phyloP scores from a whole-genome alignment of 2,329 filamentous ascomycete genomes.

The Nothophoma quercina region DNA sequence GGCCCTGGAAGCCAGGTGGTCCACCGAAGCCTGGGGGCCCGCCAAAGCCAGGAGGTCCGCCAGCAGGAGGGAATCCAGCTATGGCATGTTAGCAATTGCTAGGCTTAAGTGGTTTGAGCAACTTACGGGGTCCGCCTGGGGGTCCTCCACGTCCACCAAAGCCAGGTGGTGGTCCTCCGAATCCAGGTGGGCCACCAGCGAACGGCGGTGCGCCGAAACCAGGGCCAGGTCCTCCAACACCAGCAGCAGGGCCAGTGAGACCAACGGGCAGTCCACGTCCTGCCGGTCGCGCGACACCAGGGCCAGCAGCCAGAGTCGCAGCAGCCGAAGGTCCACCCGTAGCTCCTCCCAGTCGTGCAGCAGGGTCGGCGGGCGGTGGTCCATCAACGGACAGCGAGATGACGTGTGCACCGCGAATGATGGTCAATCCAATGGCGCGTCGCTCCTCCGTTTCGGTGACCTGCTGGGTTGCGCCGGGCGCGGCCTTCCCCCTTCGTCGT shows the following conservation, averaged over 20 bases:
- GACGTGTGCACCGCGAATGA: conserved; percentile 92
- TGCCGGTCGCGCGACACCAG: conserved; percentile 89
- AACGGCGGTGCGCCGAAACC: conserved; percentile 57
- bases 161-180: conserved; percentile 47
- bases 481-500: conserved; percentile 66
- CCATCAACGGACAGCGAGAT: conserved; percentile 95
- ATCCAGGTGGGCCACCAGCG: conserved; percentile 47
- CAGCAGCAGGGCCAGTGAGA: conserved; percentile 86
- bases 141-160: conserved; percentile 52
- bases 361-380: conserved; percentile 91
- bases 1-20: conserved; percentile 30
- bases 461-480: conserved; percentile 67
- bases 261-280: conserved; percentile 85
- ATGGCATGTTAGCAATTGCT: conserved; percentile 30
- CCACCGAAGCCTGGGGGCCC: conserved; percentile 57
- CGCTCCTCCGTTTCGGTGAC: conserved; percentile 93
- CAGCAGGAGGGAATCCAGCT: conserved; percentile 55
- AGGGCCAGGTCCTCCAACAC: conserved; percentile 81
- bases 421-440: conserved; percentile 92
- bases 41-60: conserved; percentile 58
- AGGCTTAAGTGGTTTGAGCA: not conserved
- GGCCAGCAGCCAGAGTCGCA: conserved; percentile 73
- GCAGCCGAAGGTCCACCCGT: conserved; percentile 71
- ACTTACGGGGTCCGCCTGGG: conserved; percentile 48
- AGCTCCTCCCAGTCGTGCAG: conserved; percentile 81